Evolutionary conservation across 345 rosid species (phyloP), one percentile per base, ranked within the genome.

Genomic region (Citrus glauca): DNA sequence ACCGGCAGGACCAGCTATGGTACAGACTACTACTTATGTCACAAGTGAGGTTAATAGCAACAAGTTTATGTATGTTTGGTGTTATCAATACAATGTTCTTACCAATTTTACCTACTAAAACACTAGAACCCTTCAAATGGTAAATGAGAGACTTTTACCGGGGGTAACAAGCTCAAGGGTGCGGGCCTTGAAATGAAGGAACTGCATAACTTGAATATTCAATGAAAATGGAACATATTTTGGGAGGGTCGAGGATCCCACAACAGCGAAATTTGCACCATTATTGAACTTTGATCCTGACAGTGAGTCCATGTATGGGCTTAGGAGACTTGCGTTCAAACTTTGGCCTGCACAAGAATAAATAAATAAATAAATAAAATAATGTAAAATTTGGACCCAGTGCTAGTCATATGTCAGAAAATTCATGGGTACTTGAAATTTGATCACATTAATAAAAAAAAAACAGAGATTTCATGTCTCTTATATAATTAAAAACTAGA

Each of bases 201-300:
- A 94, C 87, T 94, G 97, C 98, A 91, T 89, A 69, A 92, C 69
- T 84, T 94, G 98, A 77, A 94, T 88, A 81, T 90, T 87, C 83
- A 92, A 82, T 2, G 91, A 86, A 59, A 94, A 94, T 1, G 96
- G 97, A 27, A 91, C 88, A 80, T 75, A 89, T 79, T 88, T 91
- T 3, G 97, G 98, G 62, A 92, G 94, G 35, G 96, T 90, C 9
- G 98, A 85, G 2, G 97, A 90, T 30, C 98, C 98, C 78, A 87
- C 94, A 0, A 92, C 73, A 0, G 97, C 97, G 75, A 94, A 94
- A 71, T 92, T 92, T 40, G 86, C 96, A 0, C 98, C 94, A 80
- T 91, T 87, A 65, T 76, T 74, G 86, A 92, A 94, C 76, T 81
- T 86, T 73, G 93, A 87, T 27, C 85, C 89, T 17, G 87, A 71